Percentiles rank a stretch among this genome's conserved stretches.
These are phyloP conservation scores for Linnemannia schmuckeri DNA, from an alignment of 192 early-diverging fungal species.

Conservation along the genomic window DNA sequence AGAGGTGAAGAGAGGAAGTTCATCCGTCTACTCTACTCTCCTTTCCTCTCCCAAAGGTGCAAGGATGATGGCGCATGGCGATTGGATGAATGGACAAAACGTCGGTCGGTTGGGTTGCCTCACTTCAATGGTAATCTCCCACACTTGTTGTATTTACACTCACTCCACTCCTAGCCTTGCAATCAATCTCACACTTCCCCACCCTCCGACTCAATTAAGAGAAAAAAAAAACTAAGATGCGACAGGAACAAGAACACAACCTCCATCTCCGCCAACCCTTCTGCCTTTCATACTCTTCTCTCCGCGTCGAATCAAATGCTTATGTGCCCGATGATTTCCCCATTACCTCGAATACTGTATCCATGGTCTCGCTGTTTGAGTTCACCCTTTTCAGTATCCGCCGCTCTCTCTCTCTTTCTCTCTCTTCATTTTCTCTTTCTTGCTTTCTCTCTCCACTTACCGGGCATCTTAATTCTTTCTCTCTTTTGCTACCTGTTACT, in stretches of 20 bases:
- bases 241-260: not conserved
- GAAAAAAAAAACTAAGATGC: not conserved
- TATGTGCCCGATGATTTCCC: not conserved
- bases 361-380: slow-evolving; percentile 29
- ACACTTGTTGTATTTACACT: not conserved
- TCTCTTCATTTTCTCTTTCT: not conserved
- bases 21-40: not conserved
- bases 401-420: not conserved
- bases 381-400: slow-evolving; percentile 1
- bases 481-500: not conserved
- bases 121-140: slow-evolving; percentile 1
- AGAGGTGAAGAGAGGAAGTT: not conserved
- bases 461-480: not conserved
- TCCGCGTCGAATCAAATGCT: not conserved
- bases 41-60: too few relatives aligned
- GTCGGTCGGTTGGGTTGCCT: not conserved
- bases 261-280: not conserved
- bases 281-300: not conserved
- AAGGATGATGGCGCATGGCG: not conserved
- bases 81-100: not conserved
- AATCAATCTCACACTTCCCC: not conserved
- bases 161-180: not conserved
- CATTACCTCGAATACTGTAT: slow-evolving; percentile 17
- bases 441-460: not conserved
- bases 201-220: not conserved